A percentile compares a stretch with the other conserved stretches of the same genome.
Evolutionary conservation across 202 grass and related monocot genomes (phyloP).

Genomic region (Panicum virgatum): DNA sequence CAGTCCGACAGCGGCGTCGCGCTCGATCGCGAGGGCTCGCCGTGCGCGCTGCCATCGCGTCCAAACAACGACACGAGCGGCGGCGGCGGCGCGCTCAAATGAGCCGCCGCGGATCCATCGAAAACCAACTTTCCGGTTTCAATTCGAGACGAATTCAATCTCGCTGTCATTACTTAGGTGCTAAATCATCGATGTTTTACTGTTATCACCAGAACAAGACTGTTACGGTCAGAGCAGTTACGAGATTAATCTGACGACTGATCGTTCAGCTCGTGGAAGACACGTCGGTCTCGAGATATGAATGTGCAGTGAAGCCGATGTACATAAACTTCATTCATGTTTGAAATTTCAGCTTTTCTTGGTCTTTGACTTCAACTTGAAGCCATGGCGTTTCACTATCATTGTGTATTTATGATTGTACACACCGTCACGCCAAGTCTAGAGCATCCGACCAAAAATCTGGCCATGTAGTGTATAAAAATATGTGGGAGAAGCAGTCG

Average conservation of each 20-base stretch:
- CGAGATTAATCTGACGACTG: background rate
- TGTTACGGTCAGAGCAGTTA: conserved; percentile 8
- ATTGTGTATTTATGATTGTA: background rate
- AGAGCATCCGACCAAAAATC: background rate
- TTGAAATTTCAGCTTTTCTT: background rate
- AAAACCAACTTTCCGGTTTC: background rate
- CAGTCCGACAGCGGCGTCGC: conserved; percentile 2
- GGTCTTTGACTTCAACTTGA: conserved; percentile 15
- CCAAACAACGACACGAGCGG: background rate
- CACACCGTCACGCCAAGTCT: conserved; percentile 1
- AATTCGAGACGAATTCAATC: background rate
- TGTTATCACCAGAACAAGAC: background rate
- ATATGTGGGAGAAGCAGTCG: background rate
- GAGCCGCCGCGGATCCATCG: background rate
- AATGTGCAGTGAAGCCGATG: background rate
- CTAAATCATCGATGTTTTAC: background rate
- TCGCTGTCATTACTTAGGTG: background rate
- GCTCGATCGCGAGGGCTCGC: background rate
- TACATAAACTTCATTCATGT: background rate
- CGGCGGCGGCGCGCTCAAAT: background rate
- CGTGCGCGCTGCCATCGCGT: background rate
- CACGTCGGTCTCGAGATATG: conserved; percentile 11
- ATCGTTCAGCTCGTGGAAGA: background rate
- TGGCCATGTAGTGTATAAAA: background rate
- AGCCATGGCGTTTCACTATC: background rate